These are phyloP conservation scores for Aureobasidium sp. DNA, from an alignment of 2,329 filamentous ascomycete genomes.

Conservation along the genomic window DNA sequence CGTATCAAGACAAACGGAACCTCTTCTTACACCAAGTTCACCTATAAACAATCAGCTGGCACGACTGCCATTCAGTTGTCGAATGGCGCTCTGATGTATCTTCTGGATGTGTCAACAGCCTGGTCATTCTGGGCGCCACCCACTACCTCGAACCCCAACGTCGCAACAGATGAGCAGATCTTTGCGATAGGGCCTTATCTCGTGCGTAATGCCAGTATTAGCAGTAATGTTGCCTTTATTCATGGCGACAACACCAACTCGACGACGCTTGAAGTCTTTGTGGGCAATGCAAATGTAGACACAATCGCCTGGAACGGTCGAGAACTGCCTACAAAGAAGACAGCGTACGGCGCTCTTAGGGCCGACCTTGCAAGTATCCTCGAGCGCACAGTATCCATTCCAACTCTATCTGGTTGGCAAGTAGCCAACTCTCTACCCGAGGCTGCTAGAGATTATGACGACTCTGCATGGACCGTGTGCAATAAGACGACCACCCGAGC, in stretches of 20 bases:
- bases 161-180: slow-evolving; percentile 40
- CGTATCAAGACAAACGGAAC: background rate
- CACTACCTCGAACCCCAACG: slow-evolving; percentile 40
- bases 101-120: slow-evolving; percentile 48
- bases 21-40: slow-evolving; percentile 11
- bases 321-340: slow-evolving; percentile 25
- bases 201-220: slow-evolving; percentile 30
- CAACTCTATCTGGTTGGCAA: slow-evolving; percentile 41
- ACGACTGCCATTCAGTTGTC: slow-evolving; percentile 41
- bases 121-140: slow-evolving; percentile 52
- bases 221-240: slow-evolving; percentile 30
- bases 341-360: slow-evolving; percentile 32
- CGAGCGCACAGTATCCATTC: slow-evolving; percentile 30
- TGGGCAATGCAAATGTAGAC: slow-evolving; percentile 28
- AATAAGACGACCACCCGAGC: slow-evolving; percentile 31
- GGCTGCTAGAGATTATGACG: slow-evolving; percentile 37
- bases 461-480: slow-evolving; percentile 39
- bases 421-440: slow-evolving; percentile 46
- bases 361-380: slow-evolving; percentile 26
- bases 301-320: slow-evolving; percentile 35
- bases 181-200: slow-evolving; percentile 38
- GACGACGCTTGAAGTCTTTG: slow-evolving; percentile 35
- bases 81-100: slow-evolving; percentile 44
- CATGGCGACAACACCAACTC: slow-evolving; percentile 33
- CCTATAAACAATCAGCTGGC: slow-evolving; percentile 12